Evolutionary conservation across 2,329 filamentous ascomycete genomes (phyloP).

Genomic region (Bipolaris sorokiniana): DNA sequence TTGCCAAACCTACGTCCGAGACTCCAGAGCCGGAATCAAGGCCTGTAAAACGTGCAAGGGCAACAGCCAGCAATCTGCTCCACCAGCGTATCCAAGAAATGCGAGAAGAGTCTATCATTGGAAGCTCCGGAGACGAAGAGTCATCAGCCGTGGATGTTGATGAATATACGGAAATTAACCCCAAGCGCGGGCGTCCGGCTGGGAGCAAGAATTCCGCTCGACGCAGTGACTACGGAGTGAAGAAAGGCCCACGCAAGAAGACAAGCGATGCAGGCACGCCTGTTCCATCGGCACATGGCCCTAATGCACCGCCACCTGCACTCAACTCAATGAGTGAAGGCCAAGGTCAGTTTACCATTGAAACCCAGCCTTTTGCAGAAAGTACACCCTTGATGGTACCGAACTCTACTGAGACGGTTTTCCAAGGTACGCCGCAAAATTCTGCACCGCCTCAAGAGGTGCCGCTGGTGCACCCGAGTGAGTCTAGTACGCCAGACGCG

Average conservation of each 20-base stretch:
- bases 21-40: constrained; percentile 47
- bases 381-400: constrained; percentile 28
- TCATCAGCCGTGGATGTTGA: constrained; percentile 42
- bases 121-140: constrained; percentile 46
- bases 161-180: constrained; percentile 29
- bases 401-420: constrained; percentile 43
- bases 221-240: constrained; percentile 56
- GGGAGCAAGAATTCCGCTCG: constrained; percentile 56
- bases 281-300: constrained; percentile 28
- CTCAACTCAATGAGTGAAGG: constrained; percentile 48
- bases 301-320: constrained; percentile 35
- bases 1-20: constrained; percentile 38
- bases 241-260: constrained; percentile 56
- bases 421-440: constrained; percentile 45
- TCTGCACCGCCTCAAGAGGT: constrained; percentile 26
- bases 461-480: constrained; percentile 25
- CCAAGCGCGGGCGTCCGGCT: constrained; percentile 47
- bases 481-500: constrained; percentile 39
- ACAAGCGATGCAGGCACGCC: constrained; percentile 30
- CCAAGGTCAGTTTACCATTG: constrained; percentile 47
- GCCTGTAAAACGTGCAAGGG: constrained; percentile 37
- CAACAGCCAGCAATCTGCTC: constrained; percentile 36
- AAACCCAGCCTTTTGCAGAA: constrained; percentile 33
- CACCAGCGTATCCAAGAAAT: constrained; percentile 56
- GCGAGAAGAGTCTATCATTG: constrained; percentile 50